phyloP scores from a whole-genome alignment of 2,329 filamentous ascomycete genomes.

The Paraphaeosphaeria sporulosa region DNA sequence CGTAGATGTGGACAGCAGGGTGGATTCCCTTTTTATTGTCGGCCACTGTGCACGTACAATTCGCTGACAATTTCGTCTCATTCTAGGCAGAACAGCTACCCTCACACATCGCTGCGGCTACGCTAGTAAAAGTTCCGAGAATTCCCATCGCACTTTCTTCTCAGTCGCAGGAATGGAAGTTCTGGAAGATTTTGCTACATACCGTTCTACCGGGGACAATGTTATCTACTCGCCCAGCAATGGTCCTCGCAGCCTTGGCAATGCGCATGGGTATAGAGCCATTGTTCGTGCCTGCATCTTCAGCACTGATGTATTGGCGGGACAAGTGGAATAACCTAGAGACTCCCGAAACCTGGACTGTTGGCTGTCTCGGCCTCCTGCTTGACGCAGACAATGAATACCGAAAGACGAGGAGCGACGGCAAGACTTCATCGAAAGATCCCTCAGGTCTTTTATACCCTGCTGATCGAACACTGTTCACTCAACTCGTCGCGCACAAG shows the following conservation, averaged over 20 bases:
- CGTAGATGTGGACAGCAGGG: too few species aligned
- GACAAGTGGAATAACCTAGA: conserved; percentile 58
- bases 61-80: too few species aligned
- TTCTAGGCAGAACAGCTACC: conserved; percentile 50
- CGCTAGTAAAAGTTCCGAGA: conserved; percentile 46
- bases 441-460: conserved; percentile 43
- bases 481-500: conserved; percentile 56
- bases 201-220: conserved; percentile 59
- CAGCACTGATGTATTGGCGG: conserved; percentile 53
- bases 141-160: conserved; percentile 56
- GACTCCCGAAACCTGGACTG: conserved; percentile 60
- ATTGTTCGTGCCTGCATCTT: conserved; percentile 51
- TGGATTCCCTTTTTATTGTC: too few species aligned
- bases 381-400: conserved; percentile 54
- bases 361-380: conserved; percentile 55
- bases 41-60: too few species aligned
- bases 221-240: conserved; percentile 54
- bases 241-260: conserved; percentile 57
- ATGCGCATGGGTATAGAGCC: conserved; percentile 58
- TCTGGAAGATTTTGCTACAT: conserved; percentile 61
- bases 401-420: conserved; percentile 15
- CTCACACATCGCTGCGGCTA: conserved; percentile 48
- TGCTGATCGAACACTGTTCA: conserved; percentile 54
- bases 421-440: conserved; percentile 24
- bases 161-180: conserved; percentile 46